A percentile compares a stretch with the other conserved stretches of the same genome.
Conservation (phyloP, 2,329 filamentous ascomycete genomes). For the Botryotinia globosa region DNA sequence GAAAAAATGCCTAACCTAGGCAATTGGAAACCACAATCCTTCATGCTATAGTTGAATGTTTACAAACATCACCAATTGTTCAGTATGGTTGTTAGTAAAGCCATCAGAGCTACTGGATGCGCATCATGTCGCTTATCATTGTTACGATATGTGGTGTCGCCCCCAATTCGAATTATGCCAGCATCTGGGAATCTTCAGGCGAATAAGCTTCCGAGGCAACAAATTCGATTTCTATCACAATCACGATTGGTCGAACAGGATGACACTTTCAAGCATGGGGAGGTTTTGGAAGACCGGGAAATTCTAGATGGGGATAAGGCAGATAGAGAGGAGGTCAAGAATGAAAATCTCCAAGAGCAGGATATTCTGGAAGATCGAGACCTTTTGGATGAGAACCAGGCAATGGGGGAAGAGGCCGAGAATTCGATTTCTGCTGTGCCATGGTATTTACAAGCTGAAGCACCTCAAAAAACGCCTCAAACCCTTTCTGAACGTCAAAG, state of each 20-base stretch:
- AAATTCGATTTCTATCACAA: conserved; percentile 25
- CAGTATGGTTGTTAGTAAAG: conserved; percentile 34
- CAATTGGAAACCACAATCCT: background rate
- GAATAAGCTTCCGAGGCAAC: conserved; percentile 7
- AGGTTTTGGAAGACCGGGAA: background rate
- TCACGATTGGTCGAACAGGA: conserved; percentile 13
- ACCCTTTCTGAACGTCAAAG: conserved; percentile 52
- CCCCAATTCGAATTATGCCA: conserved; percentile 26
- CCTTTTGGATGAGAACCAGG: conserved; percentile 9
- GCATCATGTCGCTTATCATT: conserved; percentile 35
- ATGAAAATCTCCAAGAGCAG: background rate
- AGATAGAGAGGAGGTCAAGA: background rate
- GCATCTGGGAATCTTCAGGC: background rate
- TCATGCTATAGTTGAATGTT: background rate
- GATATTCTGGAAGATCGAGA: background rate
- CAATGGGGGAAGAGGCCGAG: conserved; percentile 26
- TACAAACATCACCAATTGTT: background rate
- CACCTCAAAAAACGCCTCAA: conserved; percentile 39
- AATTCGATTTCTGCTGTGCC: conserved; percentile 46
- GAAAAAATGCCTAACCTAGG: background rate
- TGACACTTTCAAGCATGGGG: background rate
- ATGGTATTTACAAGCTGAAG: conserved; percentile 83
- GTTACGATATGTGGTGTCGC: conserved; percentile 33
- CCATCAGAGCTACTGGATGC: conserved; percentile 36
- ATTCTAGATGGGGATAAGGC: background rate